Percentiles rank a stretch among this genome's conserved stretches.
Evolutionary conservation across 1,139 yeast species (phyloP).

Genomic region (Wickerhamomyces sp.): DNA sequence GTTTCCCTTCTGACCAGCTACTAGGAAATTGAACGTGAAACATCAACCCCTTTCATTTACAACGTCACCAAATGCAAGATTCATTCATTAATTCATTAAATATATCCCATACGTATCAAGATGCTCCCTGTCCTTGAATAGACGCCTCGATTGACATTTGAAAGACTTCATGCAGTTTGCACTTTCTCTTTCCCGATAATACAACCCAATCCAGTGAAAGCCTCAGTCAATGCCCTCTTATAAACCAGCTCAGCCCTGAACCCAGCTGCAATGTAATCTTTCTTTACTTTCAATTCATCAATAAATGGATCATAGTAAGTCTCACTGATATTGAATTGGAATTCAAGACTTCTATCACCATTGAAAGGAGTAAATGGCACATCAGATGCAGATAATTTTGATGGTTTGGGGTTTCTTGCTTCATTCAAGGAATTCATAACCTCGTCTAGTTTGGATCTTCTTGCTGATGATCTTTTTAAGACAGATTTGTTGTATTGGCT

Average conservation of each 20-base stretch:
- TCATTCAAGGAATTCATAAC: slow-evolving; percentile 40
- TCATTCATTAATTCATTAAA: too few relatives aligned
- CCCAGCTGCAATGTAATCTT: slow-evolving; percentile 80
- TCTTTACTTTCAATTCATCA: slow-evolving; percentile 54
- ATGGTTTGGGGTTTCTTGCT: slow-evolving; percentile 6
- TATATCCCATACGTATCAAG: too few relatives aligned
- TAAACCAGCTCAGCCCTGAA: slow-evolving; percentile 68
- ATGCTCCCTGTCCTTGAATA: too few relatives aligned
- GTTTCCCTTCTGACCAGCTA: too few relatives aligned
- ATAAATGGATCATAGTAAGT: slow-evolving; percentile 60
- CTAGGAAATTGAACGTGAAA: too few relatives aligned
- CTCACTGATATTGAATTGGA: slow-evolving; percentile 35
- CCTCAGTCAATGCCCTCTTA: slow-evolving; percentile 76
- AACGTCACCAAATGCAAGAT: too few relatives aligned
- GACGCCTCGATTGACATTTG: too few relatives aligned
- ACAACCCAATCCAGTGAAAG: slow-evolving; percentile 86
- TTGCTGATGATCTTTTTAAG: slow-evolving; percentile 57
- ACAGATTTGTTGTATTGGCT: slow-evolving; percentile 55
- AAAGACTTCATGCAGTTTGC: neutral
- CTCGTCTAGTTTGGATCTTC: slow-evolving; percentile 64
- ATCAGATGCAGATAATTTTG: neutral
- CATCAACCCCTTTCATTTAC: too few relatives aligned
- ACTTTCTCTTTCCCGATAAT: slow-evolving; percentile 62
- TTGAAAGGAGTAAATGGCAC: slow-evolving; percentile 89
- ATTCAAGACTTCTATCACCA: slow-evolving; percentile 70